phyloP scores from a whole-genome alignment of 2,329 filamentous ascomycete species.

The Huntiella bhutanensis region DNA sequence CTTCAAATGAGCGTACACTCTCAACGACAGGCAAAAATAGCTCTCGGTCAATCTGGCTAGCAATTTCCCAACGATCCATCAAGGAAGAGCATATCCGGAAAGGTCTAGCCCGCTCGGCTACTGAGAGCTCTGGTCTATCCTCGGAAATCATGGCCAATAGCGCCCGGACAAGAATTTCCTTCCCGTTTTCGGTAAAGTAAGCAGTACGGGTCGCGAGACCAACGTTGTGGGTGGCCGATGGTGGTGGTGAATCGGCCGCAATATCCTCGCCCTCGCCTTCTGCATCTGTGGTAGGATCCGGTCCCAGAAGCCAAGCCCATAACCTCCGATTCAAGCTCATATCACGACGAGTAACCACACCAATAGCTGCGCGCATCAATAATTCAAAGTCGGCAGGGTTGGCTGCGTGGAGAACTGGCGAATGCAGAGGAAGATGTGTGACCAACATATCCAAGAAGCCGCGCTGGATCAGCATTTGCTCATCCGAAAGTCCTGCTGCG shows the following conservation, averaged over 20 bases:
- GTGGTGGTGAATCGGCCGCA: slow-evolving; percentile 26
- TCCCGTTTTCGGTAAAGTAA: slow-evolving; percentile 69
- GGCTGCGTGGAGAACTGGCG: slow-evolving; percentile 60
- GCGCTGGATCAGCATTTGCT: slow-evolving; percentile 78
- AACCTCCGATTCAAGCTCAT: slow-evolving; percentile 91
- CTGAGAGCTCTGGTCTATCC: slow-evolving; percentile 18
- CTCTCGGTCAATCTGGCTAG: slow-evolving; percentile 69
- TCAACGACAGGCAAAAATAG: slow-evolving; percentile 74
- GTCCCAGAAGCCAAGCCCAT: slow-evolving; percentile 93
- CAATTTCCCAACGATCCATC: slow-evolving; percentile 98
- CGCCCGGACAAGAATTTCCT: slow-evolving; percentile 54
- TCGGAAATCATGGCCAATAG: slow-evolving; percentile 58
- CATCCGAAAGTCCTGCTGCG: slow-evolving; percentile 69
- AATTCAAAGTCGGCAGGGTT: slow-evolving; percentile 60
- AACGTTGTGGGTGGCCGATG: slow-evolving; percentile 24
- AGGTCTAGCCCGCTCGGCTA: slow-evolving; percentile 54
- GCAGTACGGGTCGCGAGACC: slow-evolving; percentile 42
- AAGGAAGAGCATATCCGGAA: slow-evolving; percentile 85
- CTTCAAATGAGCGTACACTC: slow-evolving; percentile 59
- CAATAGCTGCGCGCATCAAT: slow-evolving; percentile 63
- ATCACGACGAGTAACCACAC: slow-evolving; percentile 73
- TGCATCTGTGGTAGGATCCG: slow-evolving; percentile 31
- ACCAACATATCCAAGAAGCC: slow-evolving; percentile 88
- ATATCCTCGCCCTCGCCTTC: slow-evolving; percentile 20
- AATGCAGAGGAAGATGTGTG: slow-evolving; percentile 71